Evolutionary conservation across 495 filamentous ascomycete genomes (phyloP), one percentile per base, ranked within the genome.

Genomic region (Pyrenopolyporus hunteri): DNA sequence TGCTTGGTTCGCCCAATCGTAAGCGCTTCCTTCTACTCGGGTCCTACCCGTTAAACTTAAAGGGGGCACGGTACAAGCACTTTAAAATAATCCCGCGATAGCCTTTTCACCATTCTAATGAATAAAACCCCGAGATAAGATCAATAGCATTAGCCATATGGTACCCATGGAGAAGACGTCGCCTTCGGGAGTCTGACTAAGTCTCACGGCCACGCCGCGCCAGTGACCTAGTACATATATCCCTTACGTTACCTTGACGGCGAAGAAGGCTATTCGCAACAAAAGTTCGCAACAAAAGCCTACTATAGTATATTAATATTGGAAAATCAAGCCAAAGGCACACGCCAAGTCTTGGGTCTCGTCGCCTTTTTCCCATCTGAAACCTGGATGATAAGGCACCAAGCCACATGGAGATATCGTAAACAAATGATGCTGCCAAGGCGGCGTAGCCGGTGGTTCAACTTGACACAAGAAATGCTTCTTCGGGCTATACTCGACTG

Each of bases 381-480:
- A n/a, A n/a, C n/a, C n/a, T n/a, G n/a, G n/a, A n/a, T n/a, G n/a
- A n/a, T n/a, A n/a, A n/a, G n/a, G n/a, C n/a, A n/a, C n/a, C n/a
- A n/a, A n/a, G n/a, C n/a, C n/a, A n/a, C n/a, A n/a, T n/a, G n/a
- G n/a, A n/a, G n/a, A n/a, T n/a, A n/a, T n/a, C n/a, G n/a, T n/a
- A n/a, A n/a, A n/a, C n/a, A n/a, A 47, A 61, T 61, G 57, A 47
- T 31, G 46, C 57, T 63, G 58, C 64, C 53, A 58, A 67, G 63
- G 22, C 63, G 63, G 58, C 35, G 22, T 53, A 50, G 9, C 63
- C 63, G 63, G 63, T 7, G 48, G 48, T 10, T 23, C 33, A 33
- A 20, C 42, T 51, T 57, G 17, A 57, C 17, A 26, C 33, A 25
- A 3, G 8, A 28, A 17, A n/a, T 43, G 31, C 22, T 35, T 33